Conservation (phyloP, 768 basidiomycete species). For the Flagelloscypha sp. region DNA sequence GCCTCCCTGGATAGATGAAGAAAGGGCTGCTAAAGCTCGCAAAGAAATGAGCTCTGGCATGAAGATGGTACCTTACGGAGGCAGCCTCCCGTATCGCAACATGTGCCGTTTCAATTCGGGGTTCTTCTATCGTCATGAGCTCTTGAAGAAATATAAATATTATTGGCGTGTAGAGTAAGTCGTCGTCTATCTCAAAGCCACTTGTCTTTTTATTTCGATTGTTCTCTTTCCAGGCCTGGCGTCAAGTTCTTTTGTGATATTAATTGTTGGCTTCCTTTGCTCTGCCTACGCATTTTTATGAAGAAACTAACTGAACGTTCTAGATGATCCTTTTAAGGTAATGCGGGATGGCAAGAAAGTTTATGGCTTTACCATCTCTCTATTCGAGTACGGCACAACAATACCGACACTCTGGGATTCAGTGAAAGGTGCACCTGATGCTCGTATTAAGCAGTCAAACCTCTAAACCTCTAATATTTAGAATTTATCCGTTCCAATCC, state of each 20-base stretch:
- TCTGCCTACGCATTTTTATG: too few relatives aligned
- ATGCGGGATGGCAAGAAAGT: conserved; percentile 83
- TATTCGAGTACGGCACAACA: conserved; percentile 78
- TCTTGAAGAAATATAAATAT: conserved; percentile 73
- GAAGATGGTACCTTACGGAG: conserved; percentile 10
- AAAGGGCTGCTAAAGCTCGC: conserved; percentile 51
- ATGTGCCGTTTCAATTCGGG: conserved; percentile 98
- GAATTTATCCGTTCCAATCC: conserved; percentile 69
- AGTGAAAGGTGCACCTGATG: conserved; percentile 46
- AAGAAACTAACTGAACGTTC: too few relatives aligned
- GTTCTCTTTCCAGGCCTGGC: conserved; percentile 47
- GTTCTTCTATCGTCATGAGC: conserved; percentile 84
- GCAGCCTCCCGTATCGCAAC: conserved; percentile 57
- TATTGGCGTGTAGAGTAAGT: conserved; percentile 70
- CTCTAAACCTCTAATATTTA: conserved; percentile 28
- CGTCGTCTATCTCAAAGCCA: neutral
- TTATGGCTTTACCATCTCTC: conserved; percentile 80
- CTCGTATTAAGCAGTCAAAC: conserved; percentile 1
- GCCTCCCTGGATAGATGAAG: conserved; percentile 73
- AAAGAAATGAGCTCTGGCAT: conserved; percentile 53
- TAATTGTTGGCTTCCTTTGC: too few relatives aligned
- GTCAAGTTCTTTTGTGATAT: conserved; percentile 85
- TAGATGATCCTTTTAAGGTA: conserved; percentile 79
- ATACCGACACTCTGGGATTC: conserved; percentile 81
- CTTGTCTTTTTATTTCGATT: conserved; percentile 2